Evolutionary conservation across 2,329 filamentous ascomycete species (phyloP), one percentile per base, ranked within the genome.

Genomic region (Xylariaceae sp.): DNA sequence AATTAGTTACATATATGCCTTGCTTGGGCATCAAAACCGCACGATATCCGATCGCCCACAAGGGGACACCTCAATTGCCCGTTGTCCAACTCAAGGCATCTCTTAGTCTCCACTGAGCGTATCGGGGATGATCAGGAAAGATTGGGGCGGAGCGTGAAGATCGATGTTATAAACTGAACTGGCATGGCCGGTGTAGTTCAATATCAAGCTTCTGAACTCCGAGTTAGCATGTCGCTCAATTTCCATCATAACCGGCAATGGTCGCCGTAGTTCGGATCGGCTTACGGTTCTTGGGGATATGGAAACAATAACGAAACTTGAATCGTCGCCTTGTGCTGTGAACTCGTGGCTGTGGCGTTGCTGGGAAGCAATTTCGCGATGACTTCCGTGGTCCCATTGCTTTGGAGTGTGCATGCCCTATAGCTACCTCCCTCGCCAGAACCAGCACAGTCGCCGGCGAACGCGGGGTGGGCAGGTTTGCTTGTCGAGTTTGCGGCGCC

Each of bases 111-210:
- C n/a, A n/a, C n/a, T 53, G 23, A 64, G 44, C 44, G 56, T 55
- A 44, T 57, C 51, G 21, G 61, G 61, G 16, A 41, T 55, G 48
- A 65, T 59, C 12, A 55, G 60, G 40, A 65, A 65, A 48, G 57
- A 58, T 49, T 57, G 46, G 7, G 43, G 40, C 21, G 60, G 55
- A 29, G 55, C 49, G 25, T 35, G 33, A 38, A 55, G 51, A 40
- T 59, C n/a, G n/a, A n/a, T n/a, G n/a, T n/a, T n/a, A 52, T 61
- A 65, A 35, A 40, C 38, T 20, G 59, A 53, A 19, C 50, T 48
- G 21, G 56, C 59, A 41, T 59, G 50, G 29, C 61, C 62, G 8
- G 62, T 65, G 47, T 57, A 64, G 55, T 65, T 65, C 60, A 60
- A 65, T 55, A 56, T 63, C 6, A 57, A 60, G 14, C 54, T 50